phyloP scores from a whole-genome alignment of 441 rosid species.

The Gossypium davidsonii region DNA sequence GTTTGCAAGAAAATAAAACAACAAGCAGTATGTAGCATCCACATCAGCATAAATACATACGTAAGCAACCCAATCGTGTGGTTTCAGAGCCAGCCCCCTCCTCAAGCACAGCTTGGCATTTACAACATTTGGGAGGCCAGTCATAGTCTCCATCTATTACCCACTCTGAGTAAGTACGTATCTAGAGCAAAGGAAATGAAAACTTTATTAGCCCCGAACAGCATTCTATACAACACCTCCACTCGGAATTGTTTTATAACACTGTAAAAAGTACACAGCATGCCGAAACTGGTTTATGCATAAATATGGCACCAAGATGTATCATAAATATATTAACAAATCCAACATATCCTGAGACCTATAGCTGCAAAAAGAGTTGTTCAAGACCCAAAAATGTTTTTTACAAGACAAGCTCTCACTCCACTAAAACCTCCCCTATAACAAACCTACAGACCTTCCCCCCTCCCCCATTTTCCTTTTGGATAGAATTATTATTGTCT shows the following conservation, averaged over 20 bases:
- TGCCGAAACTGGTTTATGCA: not conserved
- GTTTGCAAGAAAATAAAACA: slow-evolving; percentile 11
- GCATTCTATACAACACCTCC: not conserved
- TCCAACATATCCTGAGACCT: not conserved
- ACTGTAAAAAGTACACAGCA: not conserved
- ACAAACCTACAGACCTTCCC: not conserved
- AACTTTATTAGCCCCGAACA: slow-evolving; percentile 11
- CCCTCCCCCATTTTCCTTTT: not conserved
- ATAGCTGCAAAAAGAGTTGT: not conserved
- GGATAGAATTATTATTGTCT: not conserved
- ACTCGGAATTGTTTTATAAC: not conserved
- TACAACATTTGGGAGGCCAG: slow-evolving; percentile 89
- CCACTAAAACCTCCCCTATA: not conserved
- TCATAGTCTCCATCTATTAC: slow-evolving; percentile 98
- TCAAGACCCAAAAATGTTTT: not conserved
- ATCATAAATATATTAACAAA: not conserved
- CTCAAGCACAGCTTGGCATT: slow-evolving; percentile 64
- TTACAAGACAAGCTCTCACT: not conserved
- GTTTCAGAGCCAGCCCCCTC: slow-evolving; percentile 62
- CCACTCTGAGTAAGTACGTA: slow-evolving; percentile 96
- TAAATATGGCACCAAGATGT: not conserved
- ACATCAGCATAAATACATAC: slow-evolving; percentile 43
- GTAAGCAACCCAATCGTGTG: slow-evolving; percentile 96
- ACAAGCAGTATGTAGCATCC: slow-evolving; percentile 9
- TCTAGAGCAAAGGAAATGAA: slow-evolving; percentile 33